Evolutionary conservation across 129 eudicot genomes (phyloP), one percentile per base, ranked within the genome.

Genomic region (Silybum marianum): DNA sequence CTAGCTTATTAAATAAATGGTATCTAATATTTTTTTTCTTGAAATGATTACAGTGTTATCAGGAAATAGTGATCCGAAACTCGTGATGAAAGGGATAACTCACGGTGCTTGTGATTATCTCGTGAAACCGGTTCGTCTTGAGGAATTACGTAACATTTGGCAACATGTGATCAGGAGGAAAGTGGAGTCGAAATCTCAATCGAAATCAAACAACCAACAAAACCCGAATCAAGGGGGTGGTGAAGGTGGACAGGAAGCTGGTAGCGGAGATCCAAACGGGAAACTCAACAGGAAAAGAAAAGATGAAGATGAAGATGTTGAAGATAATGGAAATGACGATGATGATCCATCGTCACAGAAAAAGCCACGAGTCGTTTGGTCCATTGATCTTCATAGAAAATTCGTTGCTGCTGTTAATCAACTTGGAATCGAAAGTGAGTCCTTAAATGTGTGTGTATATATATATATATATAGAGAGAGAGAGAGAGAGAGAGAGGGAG

Each of bases 331-430:
- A 21, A 78, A 84, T 34, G 99, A 91, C 11, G 85, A 84, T 71
- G 99, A 90, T 11, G 99, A 93, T 73, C 86, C 95, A 7, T 80
- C 88, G 1, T 60, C 97, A 34, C 99, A 95, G 77, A 95, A 95
- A 90, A 95, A 91, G 81, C 93, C 99, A 54, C 97, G 99, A 54
- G 99, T 95, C 9, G 99, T 95, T 54, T 95, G 99, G 99, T 90
- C 98, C 25, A 88, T 92, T 23, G 99, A 95, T 85, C 94, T 95
- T 77, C 99, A 95, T 38, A 86, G 98, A 81, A 95, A 95, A 80
- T 95, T 95, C 82, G 99, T 95, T 39, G 93, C 88, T 9, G 99
- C 99, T 32, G 99, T 95, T 38, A 92, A 95, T 87, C 97, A 90
- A 75, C 78, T 95, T 51, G 99, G 99, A 46, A 87, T 95, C 74